Percentiles rank a stretch among this genome's conserved stretches.
Evolutionary conservation across 306 rosid species (phyloP).

Genomic region (Begonia loranthoides): DNA sequence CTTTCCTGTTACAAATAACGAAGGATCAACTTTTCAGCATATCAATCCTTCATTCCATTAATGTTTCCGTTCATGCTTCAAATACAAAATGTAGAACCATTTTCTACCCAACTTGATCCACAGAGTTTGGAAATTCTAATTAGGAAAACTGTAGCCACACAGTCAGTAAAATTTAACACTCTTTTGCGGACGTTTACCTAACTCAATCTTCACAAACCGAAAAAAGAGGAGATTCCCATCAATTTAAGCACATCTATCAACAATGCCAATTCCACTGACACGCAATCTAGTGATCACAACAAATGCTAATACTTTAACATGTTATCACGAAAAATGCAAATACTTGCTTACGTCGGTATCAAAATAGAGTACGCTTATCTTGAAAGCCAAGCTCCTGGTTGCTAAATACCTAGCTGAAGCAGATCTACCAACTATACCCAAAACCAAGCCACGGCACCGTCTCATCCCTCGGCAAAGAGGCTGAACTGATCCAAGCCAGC

Average conservation of each 20-base stretch:
- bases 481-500: slow-evolving; percentile 97
- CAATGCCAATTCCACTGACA: too few species aligned
- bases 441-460: slow-evolving; percentile 85
- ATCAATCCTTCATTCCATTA: slow-evolving; percentile 4
- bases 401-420: slow-evolving; percentile 89
- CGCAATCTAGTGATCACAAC: too few species aligned
- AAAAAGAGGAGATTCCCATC: too few species aligned
- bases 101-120: neutral
- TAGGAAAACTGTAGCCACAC: neutral
- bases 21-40: neutral
- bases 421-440: slow-evolving; percentile 91
- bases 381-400: slow-evolving; percentile 89
- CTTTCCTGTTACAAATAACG: neutral
- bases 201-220: too few species aligned
- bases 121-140: neutral
- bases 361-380: slow-evolving; percentile 83
- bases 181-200: too few species aligned
- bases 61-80: neutral
- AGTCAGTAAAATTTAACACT: neutral
- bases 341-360: slow-evolving; percentile 50
- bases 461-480: slow-evolving; percentile 98
- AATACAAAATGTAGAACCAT: neutral
- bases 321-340: neutral
- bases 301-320: too few species aligned
- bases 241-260: too few species aligned